Base-by-base conservation (phyloP, 2,329 filamentous ascomycete species). In the Xylariales sp. region DNA sequence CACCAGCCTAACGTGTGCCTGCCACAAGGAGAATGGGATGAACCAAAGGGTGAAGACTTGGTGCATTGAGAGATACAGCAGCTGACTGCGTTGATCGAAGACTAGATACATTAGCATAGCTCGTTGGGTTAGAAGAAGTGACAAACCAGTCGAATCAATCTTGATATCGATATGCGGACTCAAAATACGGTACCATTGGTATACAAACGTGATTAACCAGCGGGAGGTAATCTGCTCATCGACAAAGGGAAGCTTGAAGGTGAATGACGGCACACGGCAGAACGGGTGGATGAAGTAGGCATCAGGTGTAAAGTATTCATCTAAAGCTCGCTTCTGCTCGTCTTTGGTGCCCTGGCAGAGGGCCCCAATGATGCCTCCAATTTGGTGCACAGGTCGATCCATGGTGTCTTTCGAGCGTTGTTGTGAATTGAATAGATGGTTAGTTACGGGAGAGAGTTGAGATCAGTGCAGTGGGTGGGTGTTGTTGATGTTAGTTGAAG, bases 121-220 rank as follows among this genome's bases (percentile, higher is more conserved):
- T n/a, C 24, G n/a, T 19, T 6, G 24, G n/a, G 27, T 24, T 36
- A 20, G 24, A n/a, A 19, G 22, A 25, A 3, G 15, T 6, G 15
- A 56, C 62, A 31, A 57, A 77, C 75, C 69, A 31, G 63, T 61
- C 3, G 73, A 76, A 47, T 88, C 76, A 14, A 95, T 70, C 2
- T 74, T 65, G 10, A 91, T 64, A 31, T 82, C 72, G 49, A 93
- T 86, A 14, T 71, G 68, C 0, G 89, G 89, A 46, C 82, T 88
- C 57, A 95, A 70, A 49, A 91, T 84, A 56, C 88, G 87, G 63
- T 94, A 91, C 86, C 85, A 90, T 29, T 80, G 78, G 56, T 88
- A 94, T 43, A 95, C 82, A 51, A 74, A 71, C 35, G 76, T 66
- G 14, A 94, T 71, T 5, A 86, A 58, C 64, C 73, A 79, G 31